A percentile compares a stretch with the other conserved stretches of the same genome.
Conservation (phyloP, 2,329 filamentous ascomycete genomes). For the Epichloe aotearoae region DNA sequence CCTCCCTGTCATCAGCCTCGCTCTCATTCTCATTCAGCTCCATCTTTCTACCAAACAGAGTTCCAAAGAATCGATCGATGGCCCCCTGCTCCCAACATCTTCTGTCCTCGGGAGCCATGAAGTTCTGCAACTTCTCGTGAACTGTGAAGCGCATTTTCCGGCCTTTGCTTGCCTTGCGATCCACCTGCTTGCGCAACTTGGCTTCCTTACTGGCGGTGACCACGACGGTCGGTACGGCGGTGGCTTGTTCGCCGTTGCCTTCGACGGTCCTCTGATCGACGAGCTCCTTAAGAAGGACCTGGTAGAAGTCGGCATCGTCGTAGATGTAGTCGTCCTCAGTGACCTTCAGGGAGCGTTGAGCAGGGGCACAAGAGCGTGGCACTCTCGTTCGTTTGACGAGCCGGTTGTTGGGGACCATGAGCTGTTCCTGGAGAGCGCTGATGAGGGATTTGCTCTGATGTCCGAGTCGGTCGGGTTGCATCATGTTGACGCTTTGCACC, state of each 20-base stretch:
- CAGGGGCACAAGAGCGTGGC: slow-evolving; percentile 63
- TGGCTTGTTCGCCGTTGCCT: slow-evolving; percentile 34
- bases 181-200: slow-evolving; percentile 71
- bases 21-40: slow-evolving; percentile 46
- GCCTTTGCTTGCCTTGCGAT: slow-evolving; percentile 91
- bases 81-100: slow-evolving; percentile 68
- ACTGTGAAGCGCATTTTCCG: slow-evolving; percentile 88
- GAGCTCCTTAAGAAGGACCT: slow-evolving; percentile 80
- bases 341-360: slow-evolving; percentile 46
- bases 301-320: slow-evolving; percentile 93
- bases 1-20: slow-evolving; percentile 37
- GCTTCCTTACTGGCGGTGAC: slow-evolving; percentile 61
- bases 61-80: slow-evolving; percentile 64
- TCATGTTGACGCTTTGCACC: slow-evolving; percentile 34
- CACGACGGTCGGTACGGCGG: slow-evolving; percentile 39
- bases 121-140: slow-evolving; percentile 94
- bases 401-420: slow-evolving; percentile 47
- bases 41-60: slow-evolving; percentile 59
- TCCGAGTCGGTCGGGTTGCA: slow-evolving; percentile 13
- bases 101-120: slow-evolving; percentile 86
- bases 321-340: slow-evolving; percentile 55
- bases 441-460: slow-evolving; percentile 35
- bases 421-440: slow-evolving; percentile 55
- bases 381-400: slow-evolving; percentile 56
- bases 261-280: slow-evolving; percentile 77